These are phyloP conservation scores for Fomitopsis serialis DNA, from an alignment of 768 basidiomycete genomes.

Conservation along the genomic window DNA sequence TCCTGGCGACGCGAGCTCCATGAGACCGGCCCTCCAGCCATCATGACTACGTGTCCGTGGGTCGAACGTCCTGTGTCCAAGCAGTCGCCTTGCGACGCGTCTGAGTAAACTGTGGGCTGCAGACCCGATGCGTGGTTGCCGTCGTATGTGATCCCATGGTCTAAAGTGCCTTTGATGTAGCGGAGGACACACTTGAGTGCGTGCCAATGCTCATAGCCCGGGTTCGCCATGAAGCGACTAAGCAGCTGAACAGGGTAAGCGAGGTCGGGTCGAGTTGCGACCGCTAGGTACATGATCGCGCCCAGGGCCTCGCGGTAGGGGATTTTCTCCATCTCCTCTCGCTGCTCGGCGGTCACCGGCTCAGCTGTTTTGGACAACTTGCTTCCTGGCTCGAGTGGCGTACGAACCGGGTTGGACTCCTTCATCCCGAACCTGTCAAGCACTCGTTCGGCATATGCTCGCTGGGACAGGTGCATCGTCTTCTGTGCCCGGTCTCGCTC, in stretches of 20 bases:
- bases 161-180: slow-evolving; percentile 32
- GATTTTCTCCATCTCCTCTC: background rate
- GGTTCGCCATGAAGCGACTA: slow-evolving; percentile 29
- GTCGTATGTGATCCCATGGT: slow-evolving; percentile 15
- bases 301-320: slow-evolving; percentile 23
- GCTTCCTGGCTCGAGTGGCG: slow-evolving; percentile 16
- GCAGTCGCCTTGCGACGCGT: background rate
- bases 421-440: slow-evolving; percentile 17
- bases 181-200: slow-evolving; percentile 33
- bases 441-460: too few species aligned
- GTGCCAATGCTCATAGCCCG: slow-evolving; percentile 28
- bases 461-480: too few species aligned
- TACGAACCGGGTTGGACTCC: slow-evolving; percentile 16
- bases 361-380: slow-evolving; percentile 5
- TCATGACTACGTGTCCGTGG: slow-evolving; percentile 23
- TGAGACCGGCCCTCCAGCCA: slow-evolving; percentile 28
- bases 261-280: slow-evolving; percentile 35
- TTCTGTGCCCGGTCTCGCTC: too few species aligned
- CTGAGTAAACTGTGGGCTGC: background rate
- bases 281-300: slow-evolving; percentile 28
- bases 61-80: slow-evolving; percentile 4
- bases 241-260: slow-evolving; percentile 29
- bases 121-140: background rate
- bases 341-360: background rate
- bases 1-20: slow-evolving; percentile 36